These are phyloP conservation scores for Tetrapisispora fleetii DNA, from an alignment of 805 yeast genomes.

Conservation along the genomic window DNA sequence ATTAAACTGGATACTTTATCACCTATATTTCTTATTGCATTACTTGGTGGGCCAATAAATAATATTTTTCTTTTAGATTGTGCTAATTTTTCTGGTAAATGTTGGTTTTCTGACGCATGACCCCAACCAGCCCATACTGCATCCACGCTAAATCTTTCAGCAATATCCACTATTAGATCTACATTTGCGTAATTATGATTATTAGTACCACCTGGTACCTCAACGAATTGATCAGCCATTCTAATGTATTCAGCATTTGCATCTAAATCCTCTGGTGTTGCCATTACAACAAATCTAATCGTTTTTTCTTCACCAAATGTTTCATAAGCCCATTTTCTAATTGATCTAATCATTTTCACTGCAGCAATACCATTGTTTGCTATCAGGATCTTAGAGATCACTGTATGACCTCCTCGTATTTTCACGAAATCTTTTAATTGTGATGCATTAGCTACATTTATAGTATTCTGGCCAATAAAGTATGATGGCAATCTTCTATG, in stretches of 20 bases:
- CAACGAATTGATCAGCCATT: slow-evolving; percentile 98
- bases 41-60: slow-evolving; percentile 98
- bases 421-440: slow-evolving; percentile 75
- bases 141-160: slow-evolving; percentile 91
- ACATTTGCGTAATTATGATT: slow-evolving; percentile 98
- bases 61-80: slow-evolving; percentile 80
- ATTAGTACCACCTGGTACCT: slow-evolving; percentile 98
- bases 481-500: slow-evolving; percentile 49
- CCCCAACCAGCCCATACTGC: slow-evolving; percentile 99
- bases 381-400: slow-evolving; percentile 75
- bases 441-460: slow-evolving; percentile 65
- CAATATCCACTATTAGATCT: slow-evolving; percentile 90
- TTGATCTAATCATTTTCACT: slow-evolving; percentile 93
- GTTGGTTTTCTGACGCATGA: slow-evolving; percentile 98
- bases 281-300: slow-evolving; percentile 94
- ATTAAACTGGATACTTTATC: slow-evolving; percentile 96
- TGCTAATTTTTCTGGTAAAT: slow-evolving; percentile 85
- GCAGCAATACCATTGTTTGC: slow-evolving; percentile 99
- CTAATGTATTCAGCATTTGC: slow-evolving; percentile 97
- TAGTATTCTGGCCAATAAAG: slow-evolving; percentile 74
- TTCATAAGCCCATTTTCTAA: slow-evolving; percentile 98
- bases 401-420: slow-evolving; percentile 88
- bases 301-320: slow-evolving; percentile 93
- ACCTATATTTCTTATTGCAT: slow-evolving; percentile 97
- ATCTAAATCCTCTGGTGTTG: slow-evolving; percentile 94